phyloP scores from a whole-genome alignment of 129 eudicot species.

The Centaurea solstitialis region DNA sequence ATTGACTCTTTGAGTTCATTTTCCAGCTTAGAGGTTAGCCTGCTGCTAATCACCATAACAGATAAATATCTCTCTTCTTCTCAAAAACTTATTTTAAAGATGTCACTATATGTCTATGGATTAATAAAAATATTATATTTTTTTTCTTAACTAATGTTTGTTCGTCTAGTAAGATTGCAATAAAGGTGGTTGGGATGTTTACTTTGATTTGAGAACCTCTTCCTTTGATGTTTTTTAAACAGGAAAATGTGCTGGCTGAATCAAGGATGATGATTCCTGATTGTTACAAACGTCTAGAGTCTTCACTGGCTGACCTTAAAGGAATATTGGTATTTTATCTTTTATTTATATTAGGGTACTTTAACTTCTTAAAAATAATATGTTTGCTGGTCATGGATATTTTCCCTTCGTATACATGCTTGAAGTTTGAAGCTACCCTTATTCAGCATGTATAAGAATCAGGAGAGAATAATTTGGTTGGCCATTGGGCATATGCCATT shows the following conservation, averaged over 20 bases:
- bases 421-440: background rate
- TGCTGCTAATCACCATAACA: background rate
- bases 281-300: constrained; percentile 84
- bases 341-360: background rate
- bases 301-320: constrained; percentile 74
- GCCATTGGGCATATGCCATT: background rate
- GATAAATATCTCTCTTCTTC: background rate
- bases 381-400: background rate
- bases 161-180: background rate
- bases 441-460: background rate
- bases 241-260: constrained; percentile 95
- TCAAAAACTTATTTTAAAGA: background rate
- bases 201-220: too few relatives aligned
- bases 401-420: background rate
- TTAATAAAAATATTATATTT: background rate
- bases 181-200: constrained; percentile 17
- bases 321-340: constrained; percentile 59
- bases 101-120: constrained; percentile 11
- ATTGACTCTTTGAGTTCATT: background rate
- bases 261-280: constrained; percentile 98
- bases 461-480: background rate
- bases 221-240: constrained; percentile 20
- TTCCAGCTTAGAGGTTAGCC: background rate
- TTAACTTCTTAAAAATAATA: background rate
- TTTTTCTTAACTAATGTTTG: background rate